Base-by-base conservation (phyloP, 2,329 filamentous ascomycete genomes). In the Trichoderma sp. region DNA sequence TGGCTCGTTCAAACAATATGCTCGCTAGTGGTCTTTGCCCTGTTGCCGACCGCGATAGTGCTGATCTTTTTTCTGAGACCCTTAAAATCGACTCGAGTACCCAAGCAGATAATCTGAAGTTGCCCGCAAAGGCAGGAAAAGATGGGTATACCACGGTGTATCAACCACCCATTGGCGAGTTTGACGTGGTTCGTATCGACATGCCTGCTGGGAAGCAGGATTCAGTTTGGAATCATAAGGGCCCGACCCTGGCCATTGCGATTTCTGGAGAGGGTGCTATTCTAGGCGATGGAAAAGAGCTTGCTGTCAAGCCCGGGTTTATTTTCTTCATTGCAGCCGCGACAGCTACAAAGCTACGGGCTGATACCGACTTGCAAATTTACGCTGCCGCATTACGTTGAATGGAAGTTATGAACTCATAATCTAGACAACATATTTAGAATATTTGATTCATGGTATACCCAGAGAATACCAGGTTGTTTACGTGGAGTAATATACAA, bases 1-100 rank as follows among this genome's bases (percentile, higher is more conserved):
- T 58, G 54, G 54, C 54, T 34, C 54, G 54, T 16, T 58, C 54
- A 21, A 58, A 58, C 18, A 58, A 58, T 13, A 58, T 58, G 54
- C 54, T 58, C 10, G 34, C 30, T 4, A n/a, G 30, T 5, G 54
- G 54, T 2, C 54, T 58, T 37, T 58, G 54, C 30, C 54, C 54
- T 7, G 54, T 58, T 32, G 54, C 54, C 10, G 54, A 58, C 54
- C 54, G 54, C 30, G 54, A 58, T 8, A 58, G n/a, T 21, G 32
- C 34, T 21, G 54, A 58, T 21, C 54, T 58, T n/a, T 58, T 58
- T n/a, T 32, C 30, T 3, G 30, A 58, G 32, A 37, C 54, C 11
- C 54, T 58, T 7, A 58, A 34, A 21, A 58, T 58, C 18, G 54
- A 58, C 21, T 32, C 28, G 24, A 58, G 54, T 13, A 58, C 54